Percentiles rank a stretch among this genome's conserved stretches.
Conservation (phyloP, 2,329 filamentous ascomycete genomes). For the Arthroderma uncinatum region DNA sequence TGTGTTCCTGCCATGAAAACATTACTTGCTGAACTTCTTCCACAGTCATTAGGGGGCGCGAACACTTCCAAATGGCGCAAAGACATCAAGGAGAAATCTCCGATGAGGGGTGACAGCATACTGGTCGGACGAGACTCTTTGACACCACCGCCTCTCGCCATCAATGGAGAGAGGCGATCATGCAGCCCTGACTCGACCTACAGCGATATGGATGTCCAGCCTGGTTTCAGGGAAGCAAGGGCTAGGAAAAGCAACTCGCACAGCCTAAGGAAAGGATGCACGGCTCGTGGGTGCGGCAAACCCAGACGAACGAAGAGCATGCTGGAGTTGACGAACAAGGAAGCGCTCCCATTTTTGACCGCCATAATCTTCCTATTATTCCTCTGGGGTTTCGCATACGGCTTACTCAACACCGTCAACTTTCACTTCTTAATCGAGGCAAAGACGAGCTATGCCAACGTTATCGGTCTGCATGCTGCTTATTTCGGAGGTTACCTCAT, state of each 20-base stretch:
- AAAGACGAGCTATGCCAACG: slow-evolving; percentile 36
- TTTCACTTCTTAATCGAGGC: slow-evolving; percentile 46
- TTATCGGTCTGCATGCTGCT: slow-evolving; percentile 45
- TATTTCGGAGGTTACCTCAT: slow-evolving; percentile 51
- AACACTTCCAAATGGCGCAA: slow-evolving; percentile 18
- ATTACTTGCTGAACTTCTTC: slow-evolving; percentile 54
- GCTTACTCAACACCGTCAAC: slow-evolving; percentile 72
- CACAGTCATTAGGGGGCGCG: slow-evolving; percentile 44
- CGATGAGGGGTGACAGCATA: neutral
- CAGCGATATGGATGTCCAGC: neutral
- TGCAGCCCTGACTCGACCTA: neutral
- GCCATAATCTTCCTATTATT: slow-evolving; percentile 73
- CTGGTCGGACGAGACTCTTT: neutral
- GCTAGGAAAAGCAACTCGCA: neutral
- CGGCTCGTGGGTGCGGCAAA: slow-evolving; percentile 22
- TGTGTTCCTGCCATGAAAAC: slow-evolving; percentile 91
- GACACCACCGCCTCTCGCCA: neutral
- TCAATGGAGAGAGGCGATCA: neutral
- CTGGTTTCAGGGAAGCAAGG: neutral
- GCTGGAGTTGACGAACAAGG: slow-evolving; percentile 45
- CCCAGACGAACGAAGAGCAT: slow-evolving; percentile 48
- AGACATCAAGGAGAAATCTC: slow-evolving; percentile 12
- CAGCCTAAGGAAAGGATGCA: slow-evolving; percentile 27
- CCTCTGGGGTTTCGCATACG: slow-evolving; percentile 84
- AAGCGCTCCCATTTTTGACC: slow-evolving; percentile 47